phyloP scores from a whole-genome alignment of 345 rosid genomes.

The Gossypium longicalyx region DNA sequence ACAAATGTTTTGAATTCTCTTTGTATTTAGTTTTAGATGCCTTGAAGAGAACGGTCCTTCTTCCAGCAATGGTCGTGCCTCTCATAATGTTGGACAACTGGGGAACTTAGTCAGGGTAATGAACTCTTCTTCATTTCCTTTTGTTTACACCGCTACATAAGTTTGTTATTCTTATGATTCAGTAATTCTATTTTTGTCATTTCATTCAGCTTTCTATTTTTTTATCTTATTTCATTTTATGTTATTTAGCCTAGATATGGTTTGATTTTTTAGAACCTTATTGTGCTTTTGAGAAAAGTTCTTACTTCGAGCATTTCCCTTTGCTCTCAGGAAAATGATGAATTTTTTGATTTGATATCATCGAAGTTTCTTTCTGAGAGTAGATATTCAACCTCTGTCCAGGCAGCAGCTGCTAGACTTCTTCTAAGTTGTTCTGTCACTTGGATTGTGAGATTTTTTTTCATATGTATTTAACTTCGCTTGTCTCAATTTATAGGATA shows the following conservation, averaged over 20 bases:
- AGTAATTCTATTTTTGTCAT: neutral
- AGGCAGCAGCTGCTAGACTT: slow-evolving; percentile 88
- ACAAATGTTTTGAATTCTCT: neutral
- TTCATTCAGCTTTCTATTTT: neutral
- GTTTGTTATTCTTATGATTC: neutral
- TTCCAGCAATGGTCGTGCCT: slow-evolving; percentile 56
- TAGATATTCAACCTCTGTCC: slow-evolving; percentile 61
- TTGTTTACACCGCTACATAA: neutral
- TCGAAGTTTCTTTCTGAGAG: slow-evolving; percentile 77
- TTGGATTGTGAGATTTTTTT: slow-evolving; percentile 55
- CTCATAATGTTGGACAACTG: slow-evolving; percentile 76
- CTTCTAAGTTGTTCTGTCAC: slow-evolving; percentile 69
- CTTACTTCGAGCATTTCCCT: neutral
- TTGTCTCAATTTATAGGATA: neutral
- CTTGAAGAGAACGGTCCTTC: slow-evolving; percentile 47
- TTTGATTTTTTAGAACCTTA: neutral
- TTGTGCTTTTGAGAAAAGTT: neutral
- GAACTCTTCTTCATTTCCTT: neutral
- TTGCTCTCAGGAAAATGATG: slow-evolving; percentile 79
- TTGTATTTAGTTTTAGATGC: slow-evolving; percentile 40
- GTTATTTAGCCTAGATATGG: slow-evolving; percentile 9
- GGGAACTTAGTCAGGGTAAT: slow-evolving; percentile 71
- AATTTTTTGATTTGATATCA: slow-evolving; percentile 89
- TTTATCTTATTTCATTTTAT: neutral
- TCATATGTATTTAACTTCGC: neutral